phyloP scores from a whole-genome alignment of 192 early-diverging fungal genomes.

The Mortierella claussenii region DNA sequence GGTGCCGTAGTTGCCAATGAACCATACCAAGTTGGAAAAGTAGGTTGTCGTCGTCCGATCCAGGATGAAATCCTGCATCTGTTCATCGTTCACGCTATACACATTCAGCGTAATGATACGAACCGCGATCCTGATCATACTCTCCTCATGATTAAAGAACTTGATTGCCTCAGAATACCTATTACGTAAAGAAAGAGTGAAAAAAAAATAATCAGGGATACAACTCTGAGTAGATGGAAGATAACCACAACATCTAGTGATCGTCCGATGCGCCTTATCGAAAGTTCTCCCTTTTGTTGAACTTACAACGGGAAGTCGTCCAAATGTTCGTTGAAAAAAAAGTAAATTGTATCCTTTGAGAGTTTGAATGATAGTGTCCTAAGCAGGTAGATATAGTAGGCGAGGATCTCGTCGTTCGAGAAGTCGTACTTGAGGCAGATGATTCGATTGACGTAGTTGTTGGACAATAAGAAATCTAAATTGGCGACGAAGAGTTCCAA shows the following conservation, averaged over 20 bases:
- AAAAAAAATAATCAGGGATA: too few relatives aligned
- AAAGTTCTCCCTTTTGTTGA: too few relatives aligned
- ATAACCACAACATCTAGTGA: too few relatives aligned
- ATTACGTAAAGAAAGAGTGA: slow-evolving; percentile 16
- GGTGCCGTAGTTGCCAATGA: slow-evolving; percentile 53
- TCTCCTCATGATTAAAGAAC: slow-evolving; percentile 74
- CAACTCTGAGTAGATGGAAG: too few relatives aligned
- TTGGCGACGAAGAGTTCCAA: slow-evolving; percentile 4
- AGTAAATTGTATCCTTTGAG: slow-evolving; percentile 67
- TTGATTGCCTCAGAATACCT: slow-evolving; percentile 73
- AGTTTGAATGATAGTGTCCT: slow-evolving; percentile 76
- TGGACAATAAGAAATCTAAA: slow-evolving; percentile 71
- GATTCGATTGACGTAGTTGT: slow-evolving; percentile 79
- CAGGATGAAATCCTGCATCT: slow-evolving; percentile 55
- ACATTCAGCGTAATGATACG: slow-evolving; percentile 73
- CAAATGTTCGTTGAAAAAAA: slow-evolving; percentile 70
- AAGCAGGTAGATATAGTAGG: slow-evolving; percentile 76
- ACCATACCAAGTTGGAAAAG: slow-evolving; percentile 57
- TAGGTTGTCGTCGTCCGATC: slow-evolving; percentile 53
- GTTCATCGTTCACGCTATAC: slow-evolving; percentile 54
- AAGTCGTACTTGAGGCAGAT: slow-evolving; percentile 67
- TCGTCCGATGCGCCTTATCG: too few relatives aligned
- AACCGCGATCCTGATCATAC: slow-evolving; percentile 77
- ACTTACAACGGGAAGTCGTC: slow-evolving; percentile 53
- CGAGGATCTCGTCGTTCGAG: slow-evolving; percentile 74